Conservation (phyloP, 2,329 filamentous ascomycete genomes). For the Alternaria solani region DNA sequence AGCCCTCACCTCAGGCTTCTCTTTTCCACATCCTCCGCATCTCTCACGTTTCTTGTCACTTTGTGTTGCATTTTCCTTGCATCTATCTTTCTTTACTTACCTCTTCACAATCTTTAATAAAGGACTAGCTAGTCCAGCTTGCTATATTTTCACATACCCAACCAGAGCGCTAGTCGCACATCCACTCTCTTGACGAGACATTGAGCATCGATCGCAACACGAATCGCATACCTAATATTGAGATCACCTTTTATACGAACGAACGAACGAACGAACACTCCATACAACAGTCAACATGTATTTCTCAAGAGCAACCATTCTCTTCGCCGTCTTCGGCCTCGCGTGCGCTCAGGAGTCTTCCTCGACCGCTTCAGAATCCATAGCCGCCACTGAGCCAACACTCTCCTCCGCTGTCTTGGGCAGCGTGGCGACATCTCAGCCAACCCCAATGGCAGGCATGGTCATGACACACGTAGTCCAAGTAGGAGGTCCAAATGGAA, state of each 20-base stretch:
- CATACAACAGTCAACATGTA: constrained; percentile 38
- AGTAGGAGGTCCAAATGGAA: constrained; percentile 64
- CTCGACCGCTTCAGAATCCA: not conserved
- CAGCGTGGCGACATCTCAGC: not conserved
- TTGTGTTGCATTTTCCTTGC: constrained; percentile 40
- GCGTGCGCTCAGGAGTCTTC: constrained; percentile 32
- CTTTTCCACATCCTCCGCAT: constrained; percentile 39
- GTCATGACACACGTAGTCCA: constrained; percentile 66
- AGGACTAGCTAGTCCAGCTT: constrained; percentile 50
- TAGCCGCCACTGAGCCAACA: constrained; percentile 1
- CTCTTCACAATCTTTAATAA: constrained; percentile 44
- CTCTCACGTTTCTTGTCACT: constrained; percentile 31
- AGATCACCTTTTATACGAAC: constrained; percentile 5
- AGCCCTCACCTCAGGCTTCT: constrained; percentile 45
- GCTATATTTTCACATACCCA: not conserved
- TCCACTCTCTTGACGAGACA: constrained; percentile 36
- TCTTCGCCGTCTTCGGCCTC: constrained; percentile 43
- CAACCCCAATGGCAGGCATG: constrained; percentile 18
- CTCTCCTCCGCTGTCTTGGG: constrained; percentile 4
- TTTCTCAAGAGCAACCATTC: constrained; percentile 44
- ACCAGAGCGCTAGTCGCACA: constrained; percentile 51
- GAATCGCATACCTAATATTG: constrained; percentile 34
- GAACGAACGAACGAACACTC: constrained; percentile 1
- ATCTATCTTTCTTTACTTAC: constrained; percentile 41
- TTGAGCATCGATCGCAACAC: constrained; percentile 21